These are phyloP conservation scores for Camellia sinensis DNA, from an alignment of 148 eudicot species.

Conservation along the genomic window DNA sequence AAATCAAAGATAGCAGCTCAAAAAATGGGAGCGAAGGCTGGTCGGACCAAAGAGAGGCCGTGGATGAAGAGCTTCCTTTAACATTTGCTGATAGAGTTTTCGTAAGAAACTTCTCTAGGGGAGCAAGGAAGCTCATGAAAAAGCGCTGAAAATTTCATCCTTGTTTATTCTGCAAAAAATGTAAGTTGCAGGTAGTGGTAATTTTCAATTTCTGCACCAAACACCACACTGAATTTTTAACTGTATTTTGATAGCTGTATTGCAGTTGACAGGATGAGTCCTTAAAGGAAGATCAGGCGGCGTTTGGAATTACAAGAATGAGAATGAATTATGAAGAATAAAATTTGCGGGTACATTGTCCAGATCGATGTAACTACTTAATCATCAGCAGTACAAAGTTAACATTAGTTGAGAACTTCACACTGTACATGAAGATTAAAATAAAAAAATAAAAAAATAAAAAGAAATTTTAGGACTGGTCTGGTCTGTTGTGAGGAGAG, in stretches of 20 bases:
- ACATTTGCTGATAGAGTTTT: slow-evolving; percentile 53
- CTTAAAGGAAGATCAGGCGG: background rate
- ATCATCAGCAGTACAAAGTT: background rate
- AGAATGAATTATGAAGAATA: no score
- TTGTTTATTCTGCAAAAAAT: background rate
- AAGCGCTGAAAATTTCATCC: slow-evolving; percentile 4
- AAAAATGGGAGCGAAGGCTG: slow-evolving; percentile 25
- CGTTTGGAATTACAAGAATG: background rate
- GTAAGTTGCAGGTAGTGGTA: slow-evolving; percentile 1
- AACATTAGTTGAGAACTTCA: background rate
- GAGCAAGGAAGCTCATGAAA: slow-evolving; percentile 30
- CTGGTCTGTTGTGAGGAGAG: no score
- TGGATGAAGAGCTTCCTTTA: slow-evolving; percentile 56
- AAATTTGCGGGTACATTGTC: background rate
- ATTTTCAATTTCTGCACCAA: background rate
- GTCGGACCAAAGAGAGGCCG: slow-evolving; percentile 35
- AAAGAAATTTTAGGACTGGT: background rate
- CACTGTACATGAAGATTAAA: background rate
- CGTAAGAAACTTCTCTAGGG: slow-evolving; percentile 36
- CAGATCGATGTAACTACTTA: background rate
- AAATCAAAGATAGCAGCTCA: slow-evolving; percentile 11
- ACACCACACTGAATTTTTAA: background rate
- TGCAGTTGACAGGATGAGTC: slow-evolving; percentile 2
- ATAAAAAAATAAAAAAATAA: background rate
- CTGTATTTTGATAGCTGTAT: background rate